These are phyloP conservation scores for Talinum fruticosum DNA, from an alignment of 148 eudicot species.

Conservation along the genomic window DNA sequence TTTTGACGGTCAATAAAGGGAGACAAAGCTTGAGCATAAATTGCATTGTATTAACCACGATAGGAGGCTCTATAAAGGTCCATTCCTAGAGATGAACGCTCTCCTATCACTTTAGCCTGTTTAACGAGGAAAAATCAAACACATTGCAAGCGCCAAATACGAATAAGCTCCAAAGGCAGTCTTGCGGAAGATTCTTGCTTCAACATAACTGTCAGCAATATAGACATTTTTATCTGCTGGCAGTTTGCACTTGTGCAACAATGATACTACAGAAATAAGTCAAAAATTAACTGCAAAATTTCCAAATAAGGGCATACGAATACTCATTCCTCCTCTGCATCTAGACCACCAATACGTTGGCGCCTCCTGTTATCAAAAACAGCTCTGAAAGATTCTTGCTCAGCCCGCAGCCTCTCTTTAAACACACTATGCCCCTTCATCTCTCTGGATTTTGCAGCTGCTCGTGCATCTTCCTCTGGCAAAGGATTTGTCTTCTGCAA, in stretches of 20 bases:
- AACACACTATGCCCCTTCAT: constrained; percentile 47
- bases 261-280: background rate
- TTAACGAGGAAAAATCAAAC: background rate
- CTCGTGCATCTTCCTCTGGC: constrained; percentile 40
- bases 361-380: constrained; percentile 82
- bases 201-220: background rate
- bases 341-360: constrained; percentile 59
- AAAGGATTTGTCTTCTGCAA: constrained; percentile 88
- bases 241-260: background rate
- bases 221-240: background rate
- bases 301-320: background rate
- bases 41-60: no score
- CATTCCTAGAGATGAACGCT: no score
- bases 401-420: constrained; percentile 80
- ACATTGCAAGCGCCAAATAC: background rate
- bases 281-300: constrained; percentile 7
- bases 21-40: no score
- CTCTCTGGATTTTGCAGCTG: constrained; percentile 34
- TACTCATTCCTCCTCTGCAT: constrained; percentile 49
- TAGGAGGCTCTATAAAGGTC: no score
- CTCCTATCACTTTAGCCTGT: no score
- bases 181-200: background rate
- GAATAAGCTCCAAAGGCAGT: background rate
- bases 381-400: constrained; percentile 75
- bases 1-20: no score